Conservation (phyloP, 352 stramenopile genomes). For the Globisporangium uncinulatum region DNA sequence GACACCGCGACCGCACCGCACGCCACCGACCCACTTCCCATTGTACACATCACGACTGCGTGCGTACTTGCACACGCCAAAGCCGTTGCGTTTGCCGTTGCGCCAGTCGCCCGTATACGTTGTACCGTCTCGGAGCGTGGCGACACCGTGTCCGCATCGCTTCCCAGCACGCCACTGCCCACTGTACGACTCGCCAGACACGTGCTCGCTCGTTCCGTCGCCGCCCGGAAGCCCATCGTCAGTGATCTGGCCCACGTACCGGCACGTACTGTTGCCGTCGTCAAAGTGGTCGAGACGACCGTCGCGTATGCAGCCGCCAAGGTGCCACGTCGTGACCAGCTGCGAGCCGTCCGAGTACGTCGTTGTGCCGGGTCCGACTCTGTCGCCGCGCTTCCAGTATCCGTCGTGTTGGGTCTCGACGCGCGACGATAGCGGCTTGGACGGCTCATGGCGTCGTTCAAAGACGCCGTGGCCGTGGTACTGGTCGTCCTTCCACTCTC, state of each 20-base stretch:
- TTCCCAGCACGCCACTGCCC: conserved; percentile 40
- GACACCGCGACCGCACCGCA: conserved; percentile 53
- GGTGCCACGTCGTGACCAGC: conserved; percentile 33
- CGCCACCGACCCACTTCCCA: conserved; percentile 81
- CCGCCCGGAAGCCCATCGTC: conserved; percentile 42
- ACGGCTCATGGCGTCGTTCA: conserved; percentile 18
- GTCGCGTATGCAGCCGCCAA: conserved; percentile 13
- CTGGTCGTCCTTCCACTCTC: conserved; percentile 40
- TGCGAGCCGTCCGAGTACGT: conserved; percentile 48
- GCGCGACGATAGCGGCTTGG: neutral
- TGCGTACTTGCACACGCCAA: conserved; percentile 56
- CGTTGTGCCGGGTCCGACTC: conserved; percentile 53
- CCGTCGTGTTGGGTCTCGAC: conserved; percentile 61
- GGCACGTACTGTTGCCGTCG: conserved; percentile 38
- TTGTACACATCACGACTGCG: conserved; percentile 59
- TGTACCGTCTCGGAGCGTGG: conserved; percentile 65
- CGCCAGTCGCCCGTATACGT: conserved; percentile 81
- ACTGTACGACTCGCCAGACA: conserved; percentile 40
- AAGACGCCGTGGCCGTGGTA: conserved; percentile 47
- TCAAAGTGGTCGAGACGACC: conserved; percentile 43
- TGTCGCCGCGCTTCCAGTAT: conserved; percentile 53
- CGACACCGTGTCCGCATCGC: conserved; percentile 44
- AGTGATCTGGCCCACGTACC: conserved; percentile 39
- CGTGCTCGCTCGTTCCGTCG: conserved; percentile 41
- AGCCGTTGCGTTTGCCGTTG: conserved; percentile 80